phyloP scores from a whole-genome alignment of 768 basidiomycete genomes.

The Lactarius vividus region DNA sequence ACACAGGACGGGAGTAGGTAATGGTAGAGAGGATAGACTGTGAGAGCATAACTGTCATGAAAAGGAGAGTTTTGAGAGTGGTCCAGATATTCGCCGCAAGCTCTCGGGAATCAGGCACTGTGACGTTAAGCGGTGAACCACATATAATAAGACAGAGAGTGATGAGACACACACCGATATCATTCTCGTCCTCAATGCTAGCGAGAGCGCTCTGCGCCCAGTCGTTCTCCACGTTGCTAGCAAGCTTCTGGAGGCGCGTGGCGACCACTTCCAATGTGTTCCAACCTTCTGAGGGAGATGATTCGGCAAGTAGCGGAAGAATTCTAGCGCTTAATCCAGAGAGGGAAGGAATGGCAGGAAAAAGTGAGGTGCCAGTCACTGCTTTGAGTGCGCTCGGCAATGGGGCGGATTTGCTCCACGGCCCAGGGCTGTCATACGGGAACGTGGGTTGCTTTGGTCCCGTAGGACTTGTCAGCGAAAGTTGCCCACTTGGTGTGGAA shows the following conservation, averaged over 20 bases:
- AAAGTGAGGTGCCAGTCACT: conserved; percentile 27
- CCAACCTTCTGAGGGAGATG: conserved; percentile 31
- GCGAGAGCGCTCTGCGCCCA: conserved; percentile 35
- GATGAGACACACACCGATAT: conserved; percentile 31
- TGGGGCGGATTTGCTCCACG: conserved; percentile 19
- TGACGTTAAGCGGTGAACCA: not conserved
- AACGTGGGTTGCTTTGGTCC: conserved; percentile 15
- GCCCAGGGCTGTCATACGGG: conserved; percentile 16
- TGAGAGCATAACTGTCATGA: conserved; percentile 65
- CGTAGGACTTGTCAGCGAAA: conserved; percentile 13
- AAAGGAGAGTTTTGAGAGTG: conserved; percentile 72
- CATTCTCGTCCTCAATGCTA: conserved; percentile 30
- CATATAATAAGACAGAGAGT: not conserved
- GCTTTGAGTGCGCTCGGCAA: conserved; percentile 25
- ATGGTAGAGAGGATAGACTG: conserved; percentile 58
- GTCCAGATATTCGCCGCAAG: conserved; percentile 57
- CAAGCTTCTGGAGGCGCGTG: conserved; percentile 27
- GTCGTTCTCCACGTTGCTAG: conserved; percentile 29
- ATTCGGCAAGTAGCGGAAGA: conserved; percentile 32
- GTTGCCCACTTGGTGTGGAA: conserved; percentile 27
- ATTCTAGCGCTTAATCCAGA: conserved; percentile 29
- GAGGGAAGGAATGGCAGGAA: conserved; percentile 31
- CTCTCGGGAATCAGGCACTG: conserved; percentile 46
- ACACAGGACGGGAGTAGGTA: conserved; percentile 39
- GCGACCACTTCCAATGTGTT: conserved; percentile 28